A percentile compares a stretch with the other conserved stretches of the same genome.
These are phyloP conservation scores for Trichophyton verrucosum DNA, from an alignment of 2,329 filamentous ascomycete genomes.

Conservation along the genomic window DNA sequence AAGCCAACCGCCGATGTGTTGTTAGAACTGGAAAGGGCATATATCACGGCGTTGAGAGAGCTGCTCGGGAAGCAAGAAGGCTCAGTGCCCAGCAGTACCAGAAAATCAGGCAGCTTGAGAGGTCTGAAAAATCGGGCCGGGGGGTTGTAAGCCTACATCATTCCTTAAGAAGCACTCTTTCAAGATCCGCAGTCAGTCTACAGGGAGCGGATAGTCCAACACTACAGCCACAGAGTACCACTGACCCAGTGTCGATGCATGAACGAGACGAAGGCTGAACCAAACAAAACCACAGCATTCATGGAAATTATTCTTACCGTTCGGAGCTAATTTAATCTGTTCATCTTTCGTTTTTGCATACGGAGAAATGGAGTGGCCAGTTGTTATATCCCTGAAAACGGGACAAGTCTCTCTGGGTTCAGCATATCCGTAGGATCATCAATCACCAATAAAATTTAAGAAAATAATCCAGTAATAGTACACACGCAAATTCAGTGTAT, in stretches of 20 bases:
- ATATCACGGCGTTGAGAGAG: conserved; percentile 13
- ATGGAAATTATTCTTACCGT: not conserved
- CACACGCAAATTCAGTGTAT: not conserved
- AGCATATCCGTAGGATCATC: not conserved
- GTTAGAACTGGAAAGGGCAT: conserved; percentile 20
- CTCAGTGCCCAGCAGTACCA: not conserved
- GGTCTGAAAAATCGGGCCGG: not conserved
- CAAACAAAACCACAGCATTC: not conserved
- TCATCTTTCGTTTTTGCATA: not conserved
- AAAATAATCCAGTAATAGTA: not conserved
- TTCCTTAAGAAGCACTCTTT: not conserved
- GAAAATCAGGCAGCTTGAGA: not conserved
- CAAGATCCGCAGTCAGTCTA: not conserved
- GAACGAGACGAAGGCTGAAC: not conserved
- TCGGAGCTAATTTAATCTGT: not conserved
- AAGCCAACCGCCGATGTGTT: conserved; percentile 23
- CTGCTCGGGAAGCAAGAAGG: conserved; percentile 6
- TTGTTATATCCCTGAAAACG: not conserved
- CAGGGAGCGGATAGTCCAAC: not conserved
- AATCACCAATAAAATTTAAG: not conserved
- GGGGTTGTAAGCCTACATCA: not conserved
- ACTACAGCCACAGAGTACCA: not conserved
- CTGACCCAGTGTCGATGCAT: not conserved
- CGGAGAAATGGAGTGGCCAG: not conserved
- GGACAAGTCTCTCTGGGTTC: not conserved